Percentiles rank a stretch among this genome's conserved stretches.
Conservation (phyloP, 768 basidiomycete genomes). For the Podaxis carcinomalis region DNA sequence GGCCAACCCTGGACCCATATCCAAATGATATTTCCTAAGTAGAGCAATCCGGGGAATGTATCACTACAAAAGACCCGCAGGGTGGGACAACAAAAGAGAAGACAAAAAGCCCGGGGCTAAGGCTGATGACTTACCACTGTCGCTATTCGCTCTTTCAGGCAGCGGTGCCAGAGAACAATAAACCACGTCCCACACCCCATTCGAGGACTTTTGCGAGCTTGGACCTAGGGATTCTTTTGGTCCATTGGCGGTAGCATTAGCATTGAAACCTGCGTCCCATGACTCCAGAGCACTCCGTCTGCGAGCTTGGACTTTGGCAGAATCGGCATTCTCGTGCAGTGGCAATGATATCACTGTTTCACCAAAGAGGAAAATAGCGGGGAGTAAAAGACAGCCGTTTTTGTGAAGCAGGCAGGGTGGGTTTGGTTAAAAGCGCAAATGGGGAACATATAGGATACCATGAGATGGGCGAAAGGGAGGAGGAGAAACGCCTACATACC, state of each 20-base stretch:
- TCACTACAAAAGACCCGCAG: not conserved
- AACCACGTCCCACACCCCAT: slow-evolving; percentile 12
- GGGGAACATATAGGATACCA: not conserved
- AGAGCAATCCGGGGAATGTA: not conserved
- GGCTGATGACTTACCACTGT: not conserved
- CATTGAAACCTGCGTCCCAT: not conserved
- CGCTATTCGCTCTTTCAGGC: not conserved
- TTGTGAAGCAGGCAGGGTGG: not conserved
- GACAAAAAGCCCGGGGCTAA: not conserved
- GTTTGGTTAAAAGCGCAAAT: not conserved
- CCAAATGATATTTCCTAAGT: not conserved
- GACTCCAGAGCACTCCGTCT: slow-evolving; percentile 6
- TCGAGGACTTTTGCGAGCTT: not conserved
- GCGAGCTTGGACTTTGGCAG: not conserved
- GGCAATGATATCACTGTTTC: slow-evolving; percentile 7
- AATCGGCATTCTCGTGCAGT: slow-evolving; percentile 1
- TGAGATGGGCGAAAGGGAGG: not conserved
- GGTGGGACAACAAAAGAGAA: not conserved
- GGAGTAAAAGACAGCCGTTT: not conserved
- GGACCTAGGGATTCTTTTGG: slow-evolving; percentile 9
- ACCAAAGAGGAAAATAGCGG: not conserved
- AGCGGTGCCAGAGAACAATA: slow-evolving; percentile 12
- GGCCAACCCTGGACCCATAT: not conserved
- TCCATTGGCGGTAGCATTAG: not conserved
- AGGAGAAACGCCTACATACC: not conserved